phyloP scores from a whole-genome alignment of 2,329 filamentous ascomycete genomes.

The Penicillium paneum region DNA sequence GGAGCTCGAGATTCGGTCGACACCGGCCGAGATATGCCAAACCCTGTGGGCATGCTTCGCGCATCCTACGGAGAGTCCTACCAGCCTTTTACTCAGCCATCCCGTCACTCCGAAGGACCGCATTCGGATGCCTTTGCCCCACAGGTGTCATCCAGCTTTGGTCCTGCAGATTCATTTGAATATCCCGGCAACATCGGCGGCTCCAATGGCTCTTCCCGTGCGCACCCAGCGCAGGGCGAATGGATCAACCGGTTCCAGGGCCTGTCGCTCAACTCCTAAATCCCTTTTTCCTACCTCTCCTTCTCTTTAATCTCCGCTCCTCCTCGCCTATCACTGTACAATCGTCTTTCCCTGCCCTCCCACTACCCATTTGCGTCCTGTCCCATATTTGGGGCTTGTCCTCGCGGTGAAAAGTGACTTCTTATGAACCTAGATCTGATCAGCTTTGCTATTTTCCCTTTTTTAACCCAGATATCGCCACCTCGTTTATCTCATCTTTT shows the following conservation, averaged over 20 bases:
- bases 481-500: not conserved
- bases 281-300: not conserved
- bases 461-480: not conserved
- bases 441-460: not conserved
- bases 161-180: constrained; percentile 39
- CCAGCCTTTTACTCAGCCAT: constrained; percentile 33
- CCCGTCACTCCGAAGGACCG: constrained; percentile 33
- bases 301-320: not conserved
- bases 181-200: constrained; percentile 36
- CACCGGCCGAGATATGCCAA: constrained; percentile 28
- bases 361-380: not conserved
- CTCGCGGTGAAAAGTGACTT: constrained; percentile 2
- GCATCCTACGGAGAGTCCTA: constrained; percentile 38
- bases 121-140: constrained; percentile 39
- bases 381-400: not conserved
- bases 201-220: constrained; percentile 33
- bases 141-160: constrained; percentile 33
- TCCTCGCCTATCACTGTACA: not conserved
- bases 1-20: constrained; percentile 33
- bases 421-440: constrained; percentile 11
- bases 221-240: constrained; percentile 46
- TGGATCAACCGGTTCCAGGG: constrained; percentile 67
- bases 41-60: constrained; percentile 30
- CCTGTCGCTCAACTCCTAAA: constrained; percentile 64
- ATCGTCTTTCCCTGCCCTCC: not conserved